These are phyloP conservation scores for Diplodia sapinea DNA, from an alignment of 2,329 filamentous ascomycete species.

Conservation along the genomic window DNA sequence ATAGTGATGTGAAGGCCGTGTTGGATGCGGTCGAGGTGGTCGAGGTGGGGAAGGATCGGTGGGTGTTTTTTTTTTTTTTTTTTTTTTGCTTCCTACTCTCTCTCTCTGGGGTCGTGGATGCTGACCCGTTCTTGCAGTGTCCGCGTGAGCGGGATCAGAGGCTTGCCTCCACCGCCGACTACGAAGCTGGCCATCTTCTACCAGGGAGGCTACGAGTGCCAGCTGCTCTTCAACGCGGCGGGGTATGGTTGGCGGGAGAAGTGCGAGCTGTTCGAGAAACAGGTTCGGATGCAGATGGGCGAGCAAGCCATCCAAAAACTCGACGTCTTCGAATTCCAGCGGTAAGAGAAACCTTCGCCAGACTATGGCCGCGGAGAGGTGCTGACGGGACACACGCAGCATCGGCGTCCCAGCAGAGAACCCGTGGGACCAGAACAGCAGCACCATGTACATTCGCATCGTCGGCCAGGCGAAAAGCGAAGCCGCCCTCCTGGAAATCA, in stretches of 20 bases:
- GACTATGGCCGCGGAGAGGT: not conserved
- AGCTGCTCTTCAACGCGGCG: constrained; percentile 45
- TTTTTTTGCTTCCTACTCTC: not conserved
- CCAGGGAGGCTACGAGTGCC: constrained; percentile 48
- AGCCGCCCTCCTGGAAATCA: constrained; percentile 35
- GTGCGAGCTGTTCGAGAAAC: constrained; percentile 28
- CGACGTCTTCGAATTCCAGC: constrained; percentile 31
- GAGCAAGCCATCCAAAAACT: constrained; percentile 6
- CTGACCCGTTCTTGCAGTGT: constrained; percentile 36
- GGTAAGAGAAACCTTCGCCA: not conserved
- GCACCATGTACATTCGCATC: constrained; percentile 43
- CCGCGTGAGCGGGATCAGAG: constrained; percentile 47
- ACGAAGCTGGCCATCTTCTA: constrained; percentile 51
- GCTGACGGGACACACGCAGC: not conserved
- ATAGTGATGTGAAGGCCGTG: constrained; percentile 53
- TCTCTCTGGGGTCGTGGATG: not conserved
- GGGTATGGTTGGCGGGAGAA: constrained; percentile 33
- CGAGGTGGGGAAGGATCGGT: constrained; percentile 41
- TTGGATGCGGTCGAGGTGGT: constrained; percentile 45
- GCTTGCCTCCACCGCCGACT: constrained; percentile 48
- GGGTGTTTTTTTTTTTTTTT: no score
- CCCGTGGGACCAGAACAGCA: constrained; percentile 40
- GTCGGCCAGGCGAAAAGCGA: constrained; percentile 40
- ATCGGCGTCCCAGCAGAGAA: constrained; percentile 37
- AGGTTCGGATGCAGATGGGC: constrained; percentile 29